These are phyloP conservation scores for Schizosaccharomyces versatilis DNA, from an alignment of 1,139 yeast genomes.

Conservation along the genomic window DNA sequence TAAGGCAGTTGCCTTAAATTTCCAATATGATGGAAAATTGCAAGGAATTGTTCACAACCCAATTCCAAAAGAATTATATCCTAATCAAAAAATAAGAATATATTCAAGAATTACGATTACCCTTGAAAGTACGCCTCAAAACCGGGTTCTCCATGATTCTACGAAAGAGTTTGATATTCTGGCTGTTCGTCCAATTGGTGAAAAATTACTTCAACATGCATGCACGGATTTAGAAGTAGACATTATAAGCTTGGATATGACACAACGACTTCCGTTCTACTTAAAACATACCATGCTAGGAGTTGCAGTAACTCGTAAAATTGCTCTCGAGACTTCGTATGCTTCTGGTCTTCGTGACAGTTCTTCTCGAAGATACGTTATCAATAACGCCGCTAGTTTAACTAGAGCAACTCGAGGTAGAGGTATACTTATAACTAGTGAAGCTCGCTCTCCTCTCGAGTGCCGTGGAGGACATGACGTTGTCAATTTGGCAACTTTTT, in stretches of 20 bases:
- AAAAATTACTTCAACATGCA: constrained; percentile 55
- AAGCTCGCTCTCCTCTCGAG: constrained; percentile 38
- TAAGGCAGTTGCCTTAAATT: constrained; percentile 11
- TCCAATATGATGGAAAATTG: constrained; percentile 10
- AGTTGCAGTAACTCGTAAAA: constrained; percentile 62
- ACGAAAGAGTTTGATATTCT: constrained; percentile 40
- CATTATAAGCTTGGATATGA: constrained; percentile 48
- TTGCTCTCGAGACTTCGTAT: constrained; percentile 61
- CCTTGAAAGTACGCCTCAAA: constrained; percentile 56
- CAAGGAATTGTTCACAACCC: constrained; percentile 13
- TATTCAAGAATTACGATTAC: constrained; percentile 54
- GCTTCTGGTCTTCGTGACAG: constrained; percentile 29
- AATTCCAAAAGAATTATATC: constrained; percentile 17
- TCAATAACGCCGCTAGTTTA: constrained; percentile 50
- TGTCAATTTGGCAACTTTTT: constrained; percentile 35
- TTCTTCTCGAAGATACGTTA: constrained; percentile 32
- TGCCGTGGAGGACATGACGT: constrained; percentile 49
- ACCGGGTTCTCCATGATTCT: constrained; percentile 31
- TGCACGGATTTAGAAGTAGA: constrained; percentile 59
- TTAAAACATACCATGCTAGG: constrained; percentile 69
- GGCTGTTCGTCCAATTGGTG: constrained; percentile 62
- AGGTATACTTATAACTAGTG: constrained; percentile 62
- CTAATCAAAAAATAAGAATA: constrained; percentile 28
- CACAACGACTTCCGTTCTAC: constrained; percentile 47
- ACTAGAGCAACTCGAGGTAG: constrained; percentile 65